These are phyloP conservation scores for Achlya hypogyna DNA, from an alignment of 352 stramenopile species.

Conservation along the genomic window DNA sequence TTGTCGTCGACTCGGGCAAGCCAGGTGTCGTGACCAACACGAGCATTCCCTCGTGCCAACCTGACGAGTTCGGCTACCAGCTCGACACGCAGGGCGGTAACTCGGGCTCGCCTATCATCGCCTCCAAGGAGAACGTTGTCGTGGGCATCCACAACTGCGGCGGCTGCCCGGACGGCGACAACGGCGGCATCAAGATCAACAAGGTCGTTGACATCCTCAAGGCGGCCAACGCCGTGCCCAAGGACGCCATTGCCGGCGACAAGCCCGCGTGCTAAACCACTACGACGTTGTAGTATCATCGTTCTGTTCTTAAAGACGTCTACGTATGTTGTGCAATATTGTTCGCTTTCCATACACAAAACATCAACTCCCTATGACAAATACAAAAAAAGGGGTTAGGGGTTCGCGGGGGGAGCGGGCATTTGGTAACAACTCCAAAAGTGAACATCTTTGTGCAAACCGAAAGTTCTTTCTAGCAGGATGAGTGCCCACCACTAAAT, in stretches of 20 bases:
- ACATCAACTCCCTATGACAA: no score
- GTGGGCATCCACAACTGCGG: conserved; percentile 60
- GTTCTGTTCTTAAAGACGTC: no score
- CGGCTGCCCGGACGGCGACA: conserved; percentile 38
- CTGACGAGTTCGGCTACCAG: conserved; percentile 42
- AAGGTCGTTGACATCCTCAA: conserved; percentile 51
- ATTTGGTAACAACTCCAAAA: no score
- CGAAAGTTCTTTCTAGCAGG: no score
- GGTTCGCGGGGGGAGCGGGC: no score
- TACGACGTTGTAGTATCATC: not conserved
- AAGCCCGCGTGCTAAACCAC: not conserved
- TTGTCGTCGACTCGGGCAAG: conserved; percentile 27
- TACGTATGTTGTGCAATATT: no score
- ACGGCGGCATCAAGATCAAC: conserved; percentile 62
- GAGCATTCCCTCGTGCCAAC: conserved; percentile 28
- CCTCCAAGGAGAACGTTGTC: conserved; percentile 43
- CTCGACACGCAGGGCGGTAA: conserved; percentile 54
- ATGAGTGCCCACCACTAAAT: no score
- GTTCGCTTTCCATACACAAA: no score
- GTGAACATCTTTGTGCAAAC: no score
- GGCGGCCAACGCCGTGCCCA: conserved; percentile 31
- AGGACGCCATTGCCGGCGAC: conserved; percentile 23
- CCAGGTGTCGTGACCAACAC: conserved; percentile 33
- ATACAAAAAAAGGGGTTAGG: no score
- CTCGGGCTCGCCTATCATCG: conserved; percentile 48